Evolutionary conservation across 495 filamentous ascomycete species (phyloP).

Genomic region (Penicillium dipodomyicola): DNA sequence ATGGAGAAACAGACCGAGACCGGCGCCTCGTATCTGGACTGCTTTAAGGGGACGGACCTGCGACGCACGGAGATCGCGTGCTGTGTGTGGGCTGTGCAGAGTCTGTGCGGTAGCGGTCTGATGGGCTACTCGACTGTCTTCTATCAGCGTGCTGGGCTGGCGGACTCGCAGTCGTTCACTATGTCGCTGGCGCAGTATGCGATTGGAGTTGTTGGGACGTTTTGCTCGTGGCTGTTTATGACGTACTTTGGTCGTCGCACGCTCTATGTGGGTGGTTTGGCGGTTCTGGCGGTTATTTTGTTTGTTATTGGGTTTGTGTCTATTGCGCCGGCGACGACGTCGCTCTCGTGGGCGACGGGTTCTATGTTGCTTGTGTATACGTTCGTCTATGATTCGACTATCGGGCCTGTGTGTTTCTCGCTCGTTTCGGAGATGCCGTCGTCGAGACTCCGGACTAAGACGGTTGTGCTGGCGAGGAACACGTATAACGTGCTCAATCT

Average conservation of each 20-base stretch:
- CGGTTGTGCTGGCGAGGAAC: slow-evolving; percentile 60
- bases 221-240: slow-evolving; percentile 30
- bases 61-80: slow-evolving; percentile 73
- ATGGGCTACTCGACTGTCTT: slow-evolving; percentile 76
- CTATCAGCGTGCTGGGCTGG: slow-evolving; percentile 44
- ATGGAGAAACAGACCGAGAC: slow-evolving; percentile 63
- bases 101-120: slow-evolving; percentile 69
- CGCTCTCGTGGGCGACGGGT: slow-evolving; percentile 51
- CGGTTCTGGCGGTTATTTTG: slow-evolving; percentile 45
- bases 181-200: slow-evolving; percentile 29
- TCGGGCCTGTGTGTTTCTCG: slow-evolving; percentile 62
- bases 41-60: slow-evolving; percentile 68
- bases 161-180: slow-evolving; percentile 35
- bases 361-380: slow-evolving; percentile 57
- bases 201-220: slow-evolving; percentile 29
- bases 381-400: slow-evolving; percentile 53
- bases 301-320: slow-evolving; percentile 64
- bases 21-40: slow-evolving; percentile 64
- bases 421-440: slow-evolving; percentile 60
- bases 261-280: slow-evolving; percentile 53
- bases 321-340: slow-evolving; percentile 41
- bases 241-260: slow-evolving; percentile 51
- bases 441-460: slow-evolving; percentile 58
- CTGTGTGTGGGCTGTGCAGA: slow-evolving; percentile 78
- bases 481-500: slow-evolving; percentile 58